Evolutionary conservation across 2,329 filamentous ascomycete genomes (phyloP), one percentile per base, ranked within the genome.

Genomic region (Phialophora expanda): DNA sequence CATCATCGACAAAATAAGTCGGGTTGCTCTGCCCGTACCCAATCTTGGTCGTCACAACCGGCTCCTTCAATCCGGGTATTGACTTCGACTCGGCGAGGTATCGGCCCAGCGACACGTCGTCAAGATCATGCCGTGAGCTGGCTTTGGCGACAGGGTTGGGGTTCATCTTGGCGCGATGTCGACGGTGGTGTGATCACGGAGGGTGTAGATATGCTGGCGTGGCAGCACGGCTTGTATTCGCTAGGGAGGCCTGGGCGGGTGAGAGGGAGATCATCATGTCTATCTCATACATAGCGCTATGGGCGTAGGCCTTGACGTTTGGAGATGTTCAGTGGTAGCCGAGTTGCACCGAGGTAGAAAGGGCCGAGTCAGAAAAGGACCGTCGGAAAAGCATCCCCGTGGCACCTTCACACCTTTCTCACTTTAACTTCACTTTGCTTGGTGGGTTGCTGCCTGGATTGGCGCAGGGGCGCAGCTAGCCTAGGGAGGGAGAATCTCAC

Each of bases 11-110:
- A 56, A 69, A 69, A 62, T 67, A 69, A 12, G 65, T 69, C 20
- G 67, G 67, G 58, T 69, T 67, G 22, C 65, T 67, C 62, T 69
- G 67, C 4, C 67, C 67, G 56, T 69, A 69, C 6, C 67, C 67
- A 38, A 69, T 69, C 58, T 69, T 69, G 32, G 61, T 67, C 44
- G 67, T 65, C 50, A 56, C 46, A 4, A 69, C 65, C 32, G 67
- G 67, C 12, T 59, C 53, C 51, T 65, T 48, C 14, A 69, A 50
- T 1, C 64, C 65, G 14, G 61, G 65, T 55, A 69, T 67, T 7
- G 57, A 34, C 30, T 62, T 56, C 6, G 61, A 62, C 7, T 58
- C 28, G n/a, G 44, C 46, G 5, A 69, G 65, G 38, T 63, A 69
- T 26, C 55, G 57, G 9, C 67, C 57, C 38, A 69, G 58, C 20